Evolutionary conservation across 768 basidiomycete species (phyloP).

Genomic region (Cystofilobasidium bisporidii): DNA sequence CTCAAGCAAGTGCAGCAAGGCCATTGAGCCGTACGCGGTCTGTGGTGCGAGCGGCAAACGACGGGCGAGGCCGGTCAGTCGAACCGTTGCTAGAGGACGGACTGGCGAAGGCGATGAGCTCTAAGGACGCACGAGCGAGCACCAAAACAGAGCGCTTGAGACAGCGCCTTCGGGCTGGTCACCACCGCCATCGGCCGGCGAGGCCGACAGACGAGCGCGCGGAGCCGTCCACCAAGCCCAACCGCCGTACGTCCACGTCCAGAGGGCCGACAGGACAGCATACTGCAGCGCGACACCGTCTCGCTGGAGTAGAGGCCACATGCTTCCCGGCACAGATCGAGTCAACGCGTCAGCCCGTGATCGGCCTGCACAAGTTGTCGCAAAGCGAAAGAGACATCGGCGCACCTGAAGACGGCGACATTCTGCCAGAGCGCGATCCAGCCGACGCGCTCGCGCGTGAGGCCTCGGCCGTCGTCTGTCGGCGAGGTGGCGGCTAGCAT

Average conservation of each 20-base stretch:
- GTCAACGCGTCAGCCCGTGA: neutral
- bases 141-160: neutral
- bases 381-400: neutral
- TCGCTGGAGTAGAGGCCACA: slow-evolving; percentile 79
- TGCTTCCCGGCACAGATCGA: slow-evolving; percentile 45
- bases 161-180: neutral
- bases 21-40: slow-evolving; percentile 52
- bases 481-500: slow-evolving; percentile 53
- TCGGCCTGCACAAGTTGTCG: too few species aligned
- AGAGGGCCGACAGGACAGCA: slow-evolving; percentile 55
- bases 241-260: slow-evolving; percentile 76
- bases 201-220: slow-evolving; percentile 41
- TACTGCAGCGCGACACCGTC: slow-evolving; percentile 73
- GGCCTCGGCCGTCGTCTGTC: slow-evolving; percentile 35
- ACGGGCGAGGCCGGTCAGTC: neutral
- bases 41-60: slow-evolving; percentile 31
- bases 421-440: slow-evolving; percentile 71
- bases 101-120: slow-evolving; percentile 48
- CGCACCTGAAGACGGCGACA: slow-evolving; percentile 77
- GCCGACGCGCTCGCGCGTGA: slow-evolving; percentile 38
- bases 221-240: slow-evolving; percentile 42
- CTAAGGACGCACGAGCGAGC: slow-evolving; percentile 35
- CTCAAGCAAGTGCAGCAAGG: slow-evolving; percentile 58
- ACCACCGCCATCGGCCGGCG: too few species aligned
- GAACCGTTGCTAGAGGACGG: neutral